A percentile compares a stretch with the other conserved stretches of the same genome.
These are phyloP conservation scores for Spathaspora gorwiae DNA, from an alignment of 805 yeast species.

Conservation along the genomic window DNA sequence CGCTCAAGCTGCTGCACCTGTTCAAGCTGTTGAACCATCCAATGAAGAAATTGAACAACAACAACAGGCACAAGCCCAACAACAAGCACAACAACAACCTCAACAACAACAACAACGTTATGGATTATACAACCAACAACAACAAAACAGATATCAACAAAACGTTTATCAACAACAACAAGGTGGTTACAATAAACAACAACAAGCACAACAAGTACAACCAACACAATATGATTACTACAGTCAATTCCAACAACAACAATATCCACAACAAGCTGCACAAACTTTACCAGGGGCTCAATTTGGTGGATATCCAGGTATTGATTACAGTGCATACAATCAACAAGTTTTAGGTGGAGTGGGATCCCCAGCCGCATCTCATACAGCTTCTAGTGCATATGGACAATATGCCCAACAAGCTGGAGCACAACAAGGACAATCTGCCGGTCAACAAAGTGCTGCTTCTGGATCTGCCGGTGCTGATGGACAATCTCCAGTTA, in stretches of 20 bases:
- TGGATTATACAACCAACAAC: conserved; percentile 13
- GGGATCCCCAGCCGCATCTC: conserved; percentile 25
- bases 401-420: conserved; percentile 5
- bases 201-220: conserved; percentile 16
- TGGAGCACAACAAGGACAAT: conserved; percentile 1
- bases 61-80: conserved; percentile 11
- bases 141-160: conserved; percentile 7
- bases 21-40: conserved; percentile 6
- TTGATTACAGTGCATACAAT: conserved; percentile 38
- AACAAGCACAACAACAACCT: conserved; percentile 17
- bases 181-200: conserved; percentile 10
- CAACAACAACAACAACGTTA: conserved; percentile 13
- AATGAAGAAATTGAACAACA: conserved; percentile 18
- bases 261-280: conserved; percentile 37
- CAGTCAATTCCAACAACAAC: conserved; percentile 34
- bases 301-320: conserved; percentile 41
- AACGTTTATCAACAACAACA: conserved; percentile 7
- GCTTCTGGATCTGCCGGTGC: conserved; percentile 16
- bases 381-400: conserved; percentile 14
- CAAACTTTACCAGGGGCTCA: conserved; percentile 34
- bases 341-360: conserved; percentile 28
- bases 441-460: neutral
- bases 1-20: conserved; percentile 8
- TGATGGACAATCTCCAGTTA: conserved; percentile 28
- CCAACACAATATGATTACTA: conserved; percentile 27